Conservation (phyloP, 305 asterid species). For the Rubia peregrina region DNA sequence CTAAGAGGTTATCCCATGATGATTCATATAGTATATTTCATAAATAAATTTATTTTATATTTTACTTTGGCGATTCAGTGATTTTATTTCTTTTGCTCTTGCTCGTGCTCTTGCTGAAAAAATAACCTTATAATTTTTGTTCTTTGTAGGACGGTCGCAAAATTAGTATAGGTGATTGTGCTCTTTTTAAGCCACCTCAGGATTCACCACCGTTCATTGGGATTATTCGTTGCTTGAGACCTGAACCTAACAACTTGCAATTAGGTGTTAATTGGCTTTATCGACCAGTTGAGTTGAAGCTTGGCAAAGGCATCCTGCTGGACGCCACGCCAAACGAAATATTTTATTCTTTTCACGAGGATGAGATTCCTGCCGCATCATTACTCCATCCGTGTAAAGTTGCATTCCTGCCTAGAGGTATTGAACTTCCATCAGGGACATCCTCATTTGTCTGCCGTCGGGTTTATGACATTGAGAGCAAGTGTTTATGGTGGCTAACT, state of each 20-base stretch:
- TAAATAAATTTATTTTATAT: too few species aligned
- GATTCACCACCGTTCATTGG: constrained; percentile 82
- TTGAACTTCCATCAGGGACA: constrained; percentile 69
- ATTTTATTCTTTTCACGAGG: constrained; percentile 43
- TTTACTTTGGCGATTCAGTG: background rate
- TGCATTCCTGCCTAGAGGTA: constrained; percentile 92
- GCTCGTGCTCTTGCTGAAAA: constrained; percentile 1
- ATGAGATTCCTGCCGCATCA: constrained; percentile 80
- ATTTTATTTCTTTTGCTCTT: background rate
- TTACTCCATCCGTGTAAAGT: constrained; percentile 97
- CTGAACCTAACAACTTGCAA: constrained; percentile 45
- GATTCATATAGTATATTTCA: background rate
- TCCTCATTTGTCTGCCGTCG: constrained; percentile 86
- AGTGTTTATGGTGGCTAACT: constrained; percentile 85
- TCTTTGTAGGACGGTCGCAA: constrained; percentile 77
- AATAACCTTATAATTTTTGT: constrained; percentile 5
- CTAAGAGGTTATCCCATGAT: background rate
- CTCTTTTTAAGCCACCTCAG: constrained; percentile 72
- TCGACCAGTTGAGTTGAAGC: constrained; percentile 82
- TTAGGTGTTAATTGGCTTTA: constrained; percentile 87
- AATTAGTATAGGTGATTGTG: constrained; percentile 76
- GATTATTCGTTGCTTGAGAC: constrained; percentile 50
- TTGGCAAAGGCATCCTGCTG: constrained; percentile 55
- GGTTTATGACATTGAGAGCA: constrained; percentile 63
- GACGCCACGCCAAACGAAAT: constrained; percentile 70